These are phyloP conservation scores for Trypanosoma conorhini DNA, from an alignment of 208 protist genomes.

Conservation along the genomic window DNA sequence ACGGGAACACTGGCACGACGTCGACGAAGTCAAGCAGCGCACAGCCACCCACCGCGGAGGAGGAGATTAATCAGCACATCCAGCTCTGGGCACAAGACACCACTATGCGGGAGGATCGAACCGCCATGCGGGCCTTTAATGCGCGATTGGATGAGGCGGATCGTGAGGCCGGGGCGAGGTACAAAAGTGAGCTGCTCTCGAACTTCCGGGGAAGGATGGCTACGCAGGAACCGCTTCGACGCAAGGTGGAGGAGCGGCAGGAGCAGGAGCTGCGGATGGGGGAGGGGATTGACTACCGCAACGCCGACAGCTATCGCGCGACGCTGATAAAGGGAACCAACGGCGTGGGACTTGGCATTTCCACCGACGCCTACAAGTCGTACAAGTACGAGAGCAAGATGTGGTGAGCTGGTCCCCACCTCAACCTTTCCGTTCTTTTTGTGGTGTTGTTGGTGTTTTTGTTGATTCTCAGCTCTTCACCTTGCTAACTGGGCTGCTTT, in stretches of 20 bases:
- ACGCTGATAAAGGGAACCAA: constrained; percentile 59
- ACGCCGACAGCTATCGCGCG: constrained; percentile 41
- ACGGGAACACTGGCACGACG: constrained; percentile 12
- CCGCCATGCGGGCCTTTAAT: constrained; percentile 40
- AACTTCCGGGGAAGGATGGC: constrained; percentile 62
- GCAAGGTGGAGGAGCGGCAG: constrained; percentile 34
- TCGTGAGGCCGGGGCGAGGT: constrained; percentile 32
- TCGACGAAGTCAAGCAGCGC: constrained; percentile 4
- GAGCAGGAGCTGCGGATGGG: constrained; percentile 42
- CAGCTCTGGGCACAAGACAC: constrained; percentile 56
- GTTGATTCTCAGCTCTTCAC: background rate
- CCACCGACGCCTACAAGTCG: constrained; percentile 72
- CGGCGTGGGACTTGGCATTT: constrained; percentile 74
- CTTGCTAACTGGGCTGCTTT: background rate
- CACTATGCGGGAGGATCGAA: constrained; percentile 38
- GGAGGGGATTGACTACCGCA: constrained; percentile 57
- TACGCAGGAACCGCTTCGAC: constrained; percentile 27
- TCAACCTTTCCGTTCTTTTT: constrained; percentile 23
- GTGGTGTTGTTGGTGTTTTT: constrained; percentile 21
- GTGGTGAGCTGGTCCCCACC: constrained; percentile 16
- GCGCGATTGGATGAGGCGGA: constrained; percentile 50
- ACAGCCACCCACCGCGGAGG: background rate
- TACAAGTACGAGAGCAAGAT: constrained; percentile 41
- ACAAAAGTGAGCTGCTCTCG: constrained; percentile 52
- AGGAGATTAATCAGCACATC: constrained; percentile 19